Evolutionary conservation across 2,329 filamentous ascomycete species (phyloP).

Genomic region (Apiospora rasikravindrae): DNA sequence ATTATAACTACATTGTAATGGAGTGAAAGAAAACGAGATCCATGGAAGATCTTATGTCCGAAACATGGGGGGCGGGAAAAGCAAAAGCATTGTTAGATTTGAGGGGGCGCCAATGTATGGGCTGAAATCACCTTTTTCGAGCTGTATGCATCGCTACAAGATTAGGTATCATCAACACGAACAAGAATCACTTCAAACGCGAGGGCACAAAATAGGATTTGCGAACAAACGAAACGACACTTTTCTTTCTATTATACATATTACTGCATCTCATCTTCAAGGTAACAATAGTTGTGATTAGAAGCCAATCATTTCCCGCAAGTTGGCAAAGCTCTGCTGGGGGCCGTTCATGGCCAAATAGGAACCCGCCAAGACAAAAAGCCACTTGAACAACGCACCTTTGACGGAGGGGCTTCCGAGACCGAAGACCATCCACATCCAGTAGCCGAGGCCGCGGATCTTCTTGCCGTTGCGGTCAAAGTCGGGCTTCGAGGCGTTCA

Average conservation of each 20-base stretch:
- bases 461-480: slow-evolving; percentile 66
- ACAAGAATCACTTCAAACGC: background rate
- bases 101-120: background rate
- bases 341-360: slow-evolving; percentile 37
- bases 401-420: slow-evolving; percentile 56
- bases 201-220: background rate
- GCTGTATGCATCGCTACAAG: background rate
- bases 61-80: background rate
- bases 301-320: background rate
- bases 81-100: background rate
- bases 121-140: background rate
- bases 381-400: slow-evolving; percentile 59
- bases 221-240: background rate
- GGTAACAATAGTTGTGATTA: background rate
- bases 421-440: slow-evolving; percentile 54
- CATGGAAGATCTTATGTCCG: background rate
- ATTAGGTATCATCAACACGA: background rate
- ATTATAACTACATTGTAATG: background rate
- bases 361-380: slow-evolving; percentile 46
- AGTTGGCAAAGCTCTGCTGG: slow-evolving; percentile 10
- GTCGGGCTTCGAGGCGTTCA: slow-evolving; percentile 56
- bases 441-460: slow-evolving; percentile 58
- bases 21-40: background rate
- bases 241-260: slow-evolving; percentile 9
- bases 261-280: background rate